A percentile compares a stretch with the other conserved stretches of the same genome.
Conservation (phyloP, 306 rosid species). For the Prosopis cineraria region DNA sequence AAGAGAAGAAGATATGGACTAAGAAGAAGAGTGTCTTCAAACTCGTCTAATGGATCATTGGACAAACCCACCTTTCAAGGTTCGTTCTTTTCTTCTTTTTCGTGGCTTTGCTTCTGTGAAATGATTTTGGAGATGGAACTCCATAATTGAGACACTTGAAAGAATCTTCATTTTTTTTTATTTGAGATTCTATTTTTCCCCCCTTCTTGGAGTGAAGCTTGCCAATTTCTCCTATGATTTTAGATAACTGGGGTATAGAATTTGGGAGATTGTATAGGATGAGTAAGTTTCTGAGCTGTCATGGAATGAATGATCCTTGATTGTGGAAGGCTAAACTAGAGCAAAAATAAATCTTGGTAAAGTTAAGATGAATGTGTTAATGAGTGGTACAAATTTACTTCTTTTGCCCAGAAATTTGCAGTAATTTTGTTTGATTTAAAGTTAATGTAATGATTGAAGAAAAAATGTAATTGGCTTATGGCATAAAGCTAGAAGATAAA, state of each 20-base stretch:
- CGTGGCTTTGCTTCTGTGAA: neutral
- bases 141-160: neutral
- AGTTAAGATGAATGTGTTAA: neutral
- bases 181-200: neutral
- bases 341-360: neutral
- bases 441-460: neutral
- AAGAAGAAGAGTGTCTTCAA: constrained; percentile 52
- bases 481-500: neutral
- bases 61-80: constrained; percentile 79
- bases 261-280: neutral
- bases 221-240: constrained; percentile 11
- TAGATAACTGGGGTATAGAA: neutral
- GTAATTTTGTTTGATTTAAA: constrained; percentile 8
- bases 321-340: neutral
- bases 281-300: constrained; percentile 3
- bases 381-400: constrained; percentile 3
- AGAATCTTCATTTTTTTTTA: neutral
- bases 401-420: constrained; percentile 8
- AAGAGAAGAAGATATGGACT: constrained; percentile 40
- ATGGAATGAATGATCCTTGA: constrained; percentile 16
- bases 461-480: neutral
- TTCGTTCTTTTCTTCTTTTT: constrained; percentile 30
- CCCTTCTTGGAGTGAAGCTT: constrained; percentile 10
- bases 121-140: neutral
- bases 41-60: constrained; percentile 55